A percentile compares a stretch with the other conserved stretches of the same genome.
These are phyloP conservation scores for Eimeria praecox DNA, from an alignment of 169 alveolate genomes.

Conservation along the genomic window DNA sequence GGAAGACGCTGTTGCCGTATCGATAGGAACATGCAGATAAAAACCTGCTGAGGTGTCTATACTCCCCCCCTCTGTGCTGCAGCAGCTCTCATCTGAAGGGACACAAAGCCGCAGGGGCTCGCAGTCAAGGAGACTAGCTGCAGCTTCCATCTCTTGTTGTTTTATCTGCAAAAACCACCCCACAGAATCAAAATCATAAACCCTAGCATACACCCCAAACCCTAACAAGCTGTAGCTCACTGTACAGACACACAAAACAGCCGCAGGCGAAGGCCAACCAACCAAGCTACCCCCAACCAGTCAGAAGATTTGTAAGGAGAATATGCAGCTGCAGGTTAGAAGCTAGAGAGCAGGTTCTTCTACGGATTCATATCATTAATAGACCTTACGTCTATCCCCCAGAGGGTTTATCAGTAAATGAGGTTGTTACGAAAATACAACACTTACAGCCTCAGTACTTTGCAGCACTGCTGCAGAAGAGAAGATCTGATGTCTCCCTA, in stretches of 20 bases:
- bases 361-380: no score
- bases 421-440: no score
- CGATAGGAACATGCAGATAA: conserved; percentile 20
- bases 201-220: neutral
- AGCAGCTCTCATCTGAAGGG: neutral
- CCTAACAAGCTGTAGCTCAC: neutral
- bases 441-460: neutral
- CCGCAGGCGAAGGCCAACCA: no score
- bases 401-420: no score
- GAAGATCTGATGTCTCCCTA: conserved; percentile 4
- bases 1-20: neutral
- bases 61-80: neutral
- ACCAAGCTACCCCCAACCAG: no score
- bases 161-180: conserved; percentile 2
- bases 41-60: neutral
- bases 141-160: conserved; percentile 48
- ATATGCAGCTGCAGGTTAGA: neutral
- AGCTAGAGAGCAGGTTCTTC: no score
- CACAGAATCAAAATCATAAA: neutral
- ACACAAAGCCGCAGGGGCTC: neutral
- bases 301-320: no score
- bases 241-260: neutral
- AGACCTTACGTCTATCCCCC: no score
- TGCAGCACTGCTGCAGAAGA: neutral
- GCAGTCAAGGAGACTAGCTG: conserved; percentile 12